These are phyloP conservation scores for Leccinellum luteum DNA, from an alignment of 768 basidiomycete species.

Conservation along the genomic window DNA sequence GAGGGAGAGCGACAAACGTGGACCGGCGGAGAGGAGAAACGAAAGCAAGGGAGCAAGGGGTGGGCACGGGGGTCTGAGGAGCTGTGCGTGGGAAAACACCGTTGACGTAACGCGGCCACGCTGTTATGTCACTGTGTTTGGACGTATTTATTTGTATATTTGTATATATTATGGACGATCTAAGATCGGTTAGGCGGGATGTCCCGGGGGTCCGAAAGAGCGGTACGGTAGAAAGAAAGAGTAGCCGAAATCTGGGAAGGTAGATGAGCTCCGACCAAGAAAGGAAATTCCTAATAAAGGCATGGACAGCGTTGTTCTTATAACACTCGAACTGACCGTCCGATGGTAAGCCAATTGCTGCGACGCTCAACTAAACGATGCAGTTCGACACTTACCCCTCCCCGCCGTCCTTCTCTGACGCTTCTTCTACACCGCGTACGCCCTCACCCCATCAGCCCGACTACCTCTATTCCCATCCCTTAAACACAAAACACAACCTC, in stretches of 20 bases:
- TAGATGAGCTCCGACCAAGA: conserved; percentile 22
- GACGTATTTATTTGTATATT: conserved; percentile 7
- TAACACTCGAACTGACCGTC: conserved; percentile 22
- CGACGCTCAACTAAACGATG: conserved; percentile 32
- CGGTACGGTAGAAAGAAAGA: conserved; percentile 35
- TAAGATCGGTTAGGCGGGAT: conserved; percentile 32
- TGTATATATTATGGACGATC: conserved; percentile 17
- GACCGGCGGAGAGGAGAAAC: conserved; percentile 12
- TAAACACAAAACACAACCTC: conserved; percentile 38
- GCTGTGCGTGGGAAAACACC: conserved; percentile 32
- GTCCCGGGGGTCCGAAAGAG: conserved; percentile 32
- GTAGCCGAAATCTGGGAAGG: conserved; percentile 38
- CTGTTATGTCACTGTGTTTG: conserved; percentile 30
- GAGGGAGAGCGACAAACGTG: neutral
- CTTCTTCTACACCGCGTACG: conserved; percentile 66
- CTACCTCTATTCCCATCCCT: conserved; percentile 22
- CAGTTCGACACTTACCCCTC: conserved; percentile 62
- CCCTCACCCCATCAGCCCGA: conserved; percentile 58
- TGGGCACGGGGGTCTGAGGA: conserved; percentile 9
- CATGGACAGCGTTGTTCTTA: conserved; percentile 33
- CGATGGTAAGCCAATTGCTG: conserved; percentile 18
- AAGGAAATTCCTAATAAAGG: conserved; percentile 25
- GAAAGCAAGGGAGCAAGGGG: neutral
- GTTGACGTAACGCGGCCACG: conserved; percentile 34
- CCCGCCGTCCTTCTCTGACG: conserved; percentile 55